Evolutionary conservation across 176 grass and related monocot species (phyloP), one percentile per base, ranked within the genome.

Genomic region (Alopecurus myosuroides): DNA sequence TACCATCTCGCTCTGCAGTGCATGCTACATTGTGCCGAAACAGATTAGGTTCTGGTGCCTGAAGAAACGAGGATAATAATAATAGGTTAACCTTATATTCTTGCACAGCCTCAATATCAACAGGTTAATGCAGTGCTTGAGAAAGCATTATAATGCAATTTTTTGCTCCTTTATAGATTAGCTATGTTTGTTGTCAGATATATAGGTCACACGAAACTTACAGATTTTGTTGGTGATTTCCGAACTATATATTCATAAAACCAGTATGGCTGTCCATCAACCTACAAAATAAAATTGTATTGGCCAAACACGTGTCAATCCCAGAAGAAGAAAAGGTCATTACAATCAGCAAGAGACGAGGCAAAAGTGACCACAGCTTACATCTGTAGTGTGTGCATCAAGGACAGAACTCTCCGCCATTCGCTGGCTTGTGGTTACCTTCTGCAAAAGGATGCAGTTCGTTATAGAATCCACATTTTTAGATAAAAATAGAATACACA

Each of bases 351-450:
- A 58, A 58, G 37, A 46, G 7, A 22, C 64, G 13, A 26, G 30
- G 8, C 50, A 45, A 77, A 87, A 87, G 48, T 81, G 13, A 70
- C 83, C 34, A 52, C 28, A 60, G 20, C 88, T 95, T 87, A 94
- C 97, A 70, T 89, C 81, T 64, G 79, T 22, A 42, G 86, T 86
- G 63, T 98, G 97, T 80, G 93, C 89, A 89, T 98, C 97, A 72
- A 98, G 91, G 79, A 98, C 93, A 84, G 97, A 98, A 90, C 91
- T 98, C 89, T 98, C 93, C 25, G 87, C 88, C 96, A 88, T 88
- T 52, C 88, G 87, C 72, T 98, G 96, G 28, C 88, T 50, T 31
- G 91, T 74, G 0, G 91, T 97, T 83, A 97, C 77, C 6, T 87
- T 92, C 97, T 98, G 88, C 77, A 94, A 60, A 79, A 78, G 65